Evolutionary conservation across 1,139 yeast species (phyloP), one percentile per base, ranked within the genome.

Genomic region (Scheffersomyces parashehatae): DNA sequence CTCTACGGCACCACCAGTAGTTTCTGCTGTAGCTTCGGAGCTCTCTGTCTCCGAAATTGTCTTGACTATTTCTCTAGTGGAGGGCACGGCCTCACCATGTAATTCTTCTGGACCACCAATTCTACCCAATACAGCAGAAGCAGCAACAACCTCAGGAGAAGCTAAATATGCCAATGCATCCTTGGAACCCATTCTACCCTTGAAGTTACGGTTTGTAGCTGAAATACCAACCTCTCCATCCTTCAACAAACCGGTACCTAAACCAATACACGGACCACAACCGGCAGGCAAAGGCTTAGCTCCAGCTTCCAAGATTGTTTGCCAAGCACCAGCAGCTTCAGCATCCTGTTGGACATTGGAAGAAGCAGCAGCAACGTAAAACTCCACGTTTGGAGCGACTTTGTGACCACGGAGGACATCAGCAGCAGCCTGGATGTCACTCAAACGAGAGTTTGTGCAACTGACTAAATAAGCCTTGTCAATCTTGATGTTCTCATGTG

Each of bases 201-300:
- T 95, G 77, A 93, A 93, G 68, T 93, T 93, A 73, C 99, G 83
- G 73, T 93, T 93, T 7, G 99, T 95, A 46, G 99, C 99, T 53
- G 97, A 88, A 59, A 93, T 95, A 51, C 99, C 99, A 45, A 95
- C 95, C 67, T 93, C 97, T 37, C 99, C 99, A 38, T 89, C 93
- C 66, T 93, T 83, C 56, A 93, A 75, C 50, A 93, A 74, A 41
- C 99, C 99, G 32, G 95, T 78, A 48, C 99, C 99, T 45, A 93
- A 77, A 36, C 99, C 99, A 60, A 93, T 93, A 73, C 99, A 93
- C 32, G 99, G 99, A 39, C 99, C 99, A 71, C 99, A 93, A 20
- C 99, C 99, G 14, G 99, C 96, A 13, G 98, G 98, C 55, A 93
- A 79, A 31, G 97, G 91, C 56, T 73, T 88, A 45, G 97, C 96